Percentiles rank a stretch among this genome's conserved stretches.
These are phyloP conservation scores for Arthrobotrys pseudoclavata DNA, from an alignment of 2,329 filamentous ascomycete genomes.

Conservation along the genomic window DNA sequence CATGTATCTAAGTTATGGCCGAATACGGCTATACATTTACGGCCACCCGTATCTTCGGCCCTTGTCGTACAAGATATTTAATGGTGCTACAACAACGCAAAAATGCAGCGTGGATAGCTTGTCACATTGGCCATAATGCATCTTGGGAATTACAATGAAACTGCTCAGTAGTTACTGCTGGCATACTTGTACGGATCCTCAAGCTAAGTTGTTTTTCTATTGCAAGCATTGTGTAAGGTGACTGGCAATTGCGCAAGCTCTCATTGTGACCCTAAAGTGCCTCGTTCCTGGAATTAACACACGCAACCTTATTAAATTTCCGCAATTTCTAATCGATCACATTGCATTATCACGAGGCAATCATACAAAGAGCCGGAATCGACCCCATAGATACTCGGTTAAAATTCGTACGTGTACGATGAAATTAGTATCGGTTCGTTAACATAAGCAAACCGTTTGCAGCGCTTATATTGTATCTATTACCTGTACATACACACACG, in stretches of 20 bases:
- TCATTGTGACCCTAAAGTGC: neutral
- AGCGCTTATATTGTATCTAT: too few species aligned
- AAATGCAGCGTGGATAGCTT: neutral
- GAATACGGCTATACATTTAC: too few species aligned
- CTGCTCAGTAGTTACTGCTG: neutral
- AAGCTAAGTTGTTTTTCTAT: neutral
- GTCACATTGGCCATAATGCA: too few species aligned
- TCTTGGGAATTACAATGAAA: too few species aligned
- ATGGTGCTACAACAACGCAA: constrained; percentile 1
- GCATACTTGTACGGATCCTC: neutral
- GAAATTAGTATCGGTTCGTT: neutral
- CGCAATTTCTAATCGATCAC: neutral
- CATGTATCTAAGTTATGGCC: too few species aligned
- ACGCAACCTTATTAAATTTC: neutral
- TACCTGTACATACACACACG: too few species aligned
- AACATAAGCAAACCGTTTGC: too few species aligned
- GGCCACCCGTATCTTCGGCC: too few species aligned
- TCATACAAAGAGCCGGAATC: neutral
- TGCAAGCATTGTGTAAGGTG: constrained; percentile 3
- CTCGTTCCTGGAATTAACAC: neutral
- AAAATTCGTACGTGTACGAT: neutral
- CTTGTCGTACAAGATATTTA: neutral
- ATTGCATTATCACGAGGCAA: neutral
- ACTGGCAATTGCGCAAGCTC: neutral
- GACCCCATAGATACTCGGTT: neutral